phyloP scores from a whole-genome alignment of 345 rosid species.

The Firmiana major region DNA sequence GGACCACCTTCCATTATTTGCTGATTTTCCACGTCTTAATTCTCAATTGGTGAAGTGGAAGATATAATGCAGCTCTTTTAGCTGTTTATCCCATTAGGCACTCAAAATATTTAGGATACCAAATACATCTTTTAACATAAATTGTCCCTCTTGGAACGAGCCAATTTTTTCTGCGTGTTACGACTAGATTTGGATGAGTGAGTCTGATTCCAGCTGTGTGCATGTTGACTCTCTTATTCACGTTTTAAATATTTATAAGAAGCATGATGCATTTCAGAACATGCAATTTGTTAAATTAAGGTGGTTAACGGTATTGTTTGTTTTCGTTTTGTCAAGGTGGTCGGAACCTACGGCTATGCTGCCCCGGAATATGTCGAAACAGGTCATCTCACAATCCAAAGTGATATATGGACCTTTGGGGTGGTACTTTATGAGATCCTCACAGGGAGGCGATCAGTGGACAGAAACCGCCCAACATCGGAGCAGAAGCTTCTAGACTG shows the following conservation, averaged over 20 bases:
- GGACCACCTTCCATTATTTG: background rate
- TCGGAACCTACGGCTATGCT: conserved; percentile 94
- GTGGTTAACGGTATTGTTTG: background rate
- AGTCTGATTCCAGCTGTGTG: background rate
- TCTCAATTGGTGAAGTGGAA: background rate
- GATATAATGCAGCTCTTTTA: background rate
- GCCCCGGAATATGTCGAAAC: conserved; percentile 89
- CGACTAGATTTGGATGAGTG: background rate
- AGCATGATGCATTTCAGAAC: background rate
- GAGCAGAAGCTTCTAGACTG: conserved; percentile 85
- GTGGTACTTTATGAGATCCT: conserved; percentile 93
- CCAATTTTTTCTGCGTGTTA: background rate
- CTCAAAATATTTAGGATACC: background rate
- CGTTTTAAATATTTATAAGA: background rate
- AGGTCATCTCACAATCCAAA: conserved; percentile 70
- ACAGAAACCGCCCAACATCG: conserved; percentile 50
- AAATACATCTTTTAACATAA: background rate
- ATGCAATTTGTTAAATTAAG: background rate
- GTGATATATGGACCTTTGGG: conserved; percentile 82
- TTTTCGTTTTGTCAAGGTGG: conserved; percentile 40
- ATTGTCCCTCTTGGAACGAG: background rate
- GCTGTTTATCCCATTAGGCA: background rate
- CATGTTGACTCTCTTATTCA: background rate
- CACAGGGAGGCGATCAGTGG: conserved; percentile 76
- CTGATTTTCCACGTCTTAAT: background rate